Evolutionary conservation across 2,329 filamentous ascomycete genomes (phyloP).

Genomic region (Fusarium kyushuense): DNA sequence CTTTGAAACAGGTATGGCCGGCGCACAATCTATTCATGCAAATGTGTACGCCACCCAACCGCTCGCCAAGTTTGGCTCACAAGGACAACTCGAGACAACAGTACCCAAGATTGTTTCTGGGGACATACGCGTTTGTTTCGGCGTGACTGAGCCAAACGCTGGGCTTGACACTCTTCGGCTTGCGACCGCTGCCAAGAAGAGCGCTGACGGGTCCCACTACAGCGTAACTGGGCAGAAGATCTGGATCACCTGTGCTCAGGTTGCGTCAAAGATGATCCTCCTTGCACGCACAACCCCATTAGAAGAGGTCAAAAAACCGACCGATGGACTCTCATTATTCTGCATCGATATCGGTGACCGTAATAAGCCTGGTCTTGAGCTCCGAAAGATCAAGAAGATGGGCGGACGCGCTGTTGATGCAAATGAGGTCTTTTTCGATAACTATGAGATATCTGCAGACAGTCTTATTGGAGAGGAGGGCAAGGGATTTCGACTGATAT

Average conservation of each 20-base stretch:
- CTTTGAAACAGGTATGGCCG: slow-evolving; percentile 66
- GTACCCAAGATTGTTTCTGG: slow-evolving; percentile 80
- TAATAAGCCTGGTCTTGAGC: slow-evolving; percentile 67
- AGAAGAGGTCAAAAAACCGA: slow-evolving; percentile 75
- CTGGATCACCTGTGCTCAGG: slow-evolving; percentile 89
- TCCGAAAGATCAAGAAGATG: slow-evolving; percentile 86
- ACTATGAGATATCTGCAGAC: slow-evolving; percentile 69
- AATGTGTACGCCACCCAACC: slow-evolving; percentile 82
- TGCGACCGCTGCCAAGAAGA: slow-evolving; percentile 70
- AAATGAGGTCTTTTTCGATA: slow-evolving; percentile 90
- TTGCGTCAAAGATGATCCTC: slow-evolving; percentile 85
- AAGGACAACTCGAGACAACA: slow-evolving; percentile 71
- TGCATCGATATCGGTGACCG: slow-evolving; percentile 78
- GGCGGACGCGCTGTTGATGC: slow-evolving; percentile 84
- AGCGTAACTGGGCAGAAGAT: slow-evolving; percentile 83
- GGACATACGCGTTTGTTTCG: slow-evolving; percentile 80
- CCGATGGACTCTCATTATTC: slow-evolving; percentile 82
- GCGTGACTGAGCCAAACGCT: slow-evolving; percentile 84
- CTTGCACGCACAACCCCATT: slow-evolving; percentile 80
- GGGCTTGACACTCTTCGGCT: slow-evolving; percentile 82
- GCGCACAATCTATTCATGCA: slow-evolving; percentile 71
- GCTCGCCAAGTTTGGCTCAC: slow-evolving; percentile 77
- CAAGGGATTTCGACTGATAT: slow-evolving; percentile 81
- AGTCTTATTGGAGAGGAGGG: slow-evolving; percentile 76
- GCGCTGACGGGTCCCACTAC: slow-evolving; percentile 67